Evolutionary conservation across 2,329 filamentous ascomycete genomes (phyloP).

Genomic region (Grosmannia penicillata): DNA sequence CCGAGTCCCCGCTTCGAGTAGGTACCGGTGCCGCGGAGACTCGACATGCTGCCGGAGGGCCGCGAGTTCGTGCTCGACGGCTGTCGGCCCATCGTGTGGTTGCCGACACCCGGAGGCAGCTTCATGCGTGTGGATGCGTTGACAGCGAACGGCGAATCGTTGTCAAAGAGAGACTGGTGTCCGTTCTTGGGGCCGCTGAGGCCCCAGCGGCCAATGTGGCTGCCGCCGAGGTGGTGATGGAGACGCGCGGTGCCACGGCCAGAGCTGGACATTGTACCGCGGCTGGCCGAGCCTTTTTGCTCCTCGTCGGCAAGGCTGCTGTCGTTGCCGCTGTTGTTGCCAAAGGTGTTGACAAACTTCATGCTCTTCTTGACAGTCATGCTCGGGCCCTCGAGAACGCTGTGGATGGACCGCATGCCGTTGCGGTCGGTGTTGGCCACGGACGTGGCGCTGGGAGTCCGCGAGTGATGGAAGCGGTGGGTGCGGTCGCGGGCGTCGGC

Average conservation of each 20-base stretch:
- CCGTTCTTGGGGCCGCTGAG: slow-evolving; percentile 50
- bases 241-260: slow-evolving; percentile 55
- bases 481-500: slow-evolving; percentile 49
- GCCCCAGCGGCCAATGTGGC: slow-evolving; percentile 54
- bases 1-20: slow-evolving; percentile 6
- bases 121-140: slow-evolving; percentile 46
- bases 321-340: slow-evolving; percentile 41
- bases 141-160: slow-evolving; percentile 56
- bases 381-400: slow-evolving; percentile 40
- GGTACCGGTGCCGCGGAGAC: slow-evolving; percentile 12
- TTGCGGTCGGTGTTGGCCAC: slow-evolving; percentile 55
- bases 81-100: slow-evolving; percentile 26
- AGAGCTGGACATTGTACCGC: slow-evolving; percentile 46
- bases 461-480: slow-evolving; percentile 63
- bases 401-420: slow-evolving; percentile 48
- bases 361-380: slow-evolving; percentile 74
- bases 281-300: slow-evolving; percentile 41
- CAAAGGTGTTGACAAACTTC: slow-evolving; percentile 85
- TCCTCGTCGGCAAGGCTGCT: slow-evolving; percentile 48
- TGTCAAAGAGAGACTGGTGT: slow-evolving; percentile 60
- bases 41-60: slow-evolving; percentile 20
- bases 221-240: slow-evolving; percentile 45
- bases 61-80: slow-evolving; percentile 58
- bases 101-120: slow-evolving; percentile 27
- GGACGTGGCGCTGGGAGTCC: slow-evolving; percentile 88